Conservation (phyloP, 306 rosid genomes). For the Dryas alaskensis region DNA sequence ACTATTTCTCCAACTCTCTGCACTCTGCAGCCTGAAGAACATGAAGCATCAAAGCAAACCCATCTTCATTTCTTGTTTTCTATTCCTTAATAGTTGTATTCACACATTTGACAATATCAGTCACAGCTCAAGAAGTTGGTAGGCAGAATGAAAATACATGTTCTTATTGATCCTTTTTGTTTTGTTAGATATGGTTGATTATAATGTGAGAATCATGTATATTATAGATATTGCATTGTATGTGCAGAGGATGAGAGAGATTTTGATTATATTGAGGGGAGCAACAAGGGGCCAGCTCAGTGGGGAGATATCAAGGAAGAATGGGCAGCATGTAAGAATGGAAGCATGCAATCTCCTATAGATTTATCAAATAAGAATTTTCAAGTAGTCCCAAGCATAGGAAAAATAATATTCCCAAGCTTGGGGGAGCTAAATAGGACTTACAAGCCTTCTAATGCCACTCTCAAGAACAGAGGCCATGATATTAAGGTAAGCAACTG, state of each 20-base stretch:
- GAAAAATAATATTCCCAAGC: constrained; percentile 10
- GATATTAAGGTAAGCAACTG: constrained; percentile 49
- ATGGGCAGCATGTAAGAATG: constrained; percentile 56
- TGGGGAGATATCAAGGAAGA: constrained; percentile 50
- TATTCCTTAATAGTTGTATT: constrained; percentile 23
- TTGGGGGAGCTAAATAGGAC: constrained; percentile 32
- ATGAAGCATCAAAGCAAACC: constrained; percentile 38
- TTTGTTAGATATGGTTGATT: neutral
- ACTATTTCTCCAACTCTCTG: no score
- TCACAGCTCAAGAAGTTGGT: constrained; percentile 69
- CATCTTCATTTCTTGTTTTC: constrained; percentile 9
- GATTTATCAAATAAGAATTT: constrained; percentile 46
- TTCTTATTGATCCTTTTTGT: no score
- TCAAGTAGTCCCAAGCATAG: constrained; percentile 27
- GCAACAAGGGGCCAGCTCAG: constrained; percentile 22
- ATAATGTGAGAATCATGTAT: neutral
- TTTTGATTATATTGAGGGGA: constrained; percentile 22
- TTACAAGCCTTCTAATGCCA: constrained; percentile 49
- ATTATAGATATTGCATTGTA: neutral
- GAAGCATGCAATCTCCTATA: constrained; percentile 66
- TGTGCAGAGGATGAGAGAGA: constrained; percentile 32
- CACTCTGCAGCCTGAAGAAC: neutral
- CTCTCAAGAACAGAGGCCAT: constrained; percentile 61
- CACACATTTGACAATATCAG: constrained; percentile 21
- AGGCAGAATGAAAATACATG: constrained; percentile 7